Evolutionary conservation across 352 stramenopile genomes (phyloP).

Genomic region (Thalassiosira ordinaria): DNA sequence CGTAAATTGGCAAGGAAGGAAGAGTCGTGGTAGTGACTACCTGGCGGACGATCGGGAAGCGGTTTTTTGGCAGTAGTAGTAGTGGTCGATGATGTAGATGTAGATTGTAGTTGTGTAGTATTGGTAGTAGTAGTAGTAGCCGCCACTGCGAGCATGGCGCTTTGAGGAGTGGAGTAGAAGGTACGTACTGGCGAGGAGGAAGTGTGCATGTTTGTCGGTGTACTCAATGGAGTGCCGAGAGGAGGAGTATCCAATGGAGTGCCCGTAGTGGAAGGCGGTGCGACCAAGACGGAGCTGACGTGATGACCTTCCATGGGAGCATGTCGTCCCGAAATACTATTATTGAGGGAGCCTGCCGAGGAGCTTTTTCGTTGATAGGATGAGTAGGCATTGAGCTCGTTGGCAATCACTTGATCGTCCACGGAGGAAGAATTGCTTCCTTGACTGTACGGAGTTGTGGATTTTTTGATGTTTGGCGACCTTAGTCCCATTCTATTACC

Average conservation of each 20-base stretch:
- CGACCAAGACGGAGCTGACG: background rate
- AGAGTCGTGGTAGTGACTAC: conserved; percentile 1
- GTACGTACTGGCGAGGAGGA: conserved; percentile 26
- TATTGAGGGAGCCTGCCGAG: background rate
- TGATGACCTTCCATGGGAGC: conserved; percentile 7
- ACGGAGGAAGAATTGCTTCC: conserved; percentile 1
- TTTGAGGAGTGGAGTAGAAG: conserved; percentile 34
- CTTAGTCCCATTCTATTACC: background rate
- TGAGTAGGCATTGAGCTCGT: conserved; percentile 11
- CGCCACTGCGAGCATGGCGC: conserved; percentile 24
- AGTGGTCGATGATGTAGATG: conserved; percentile 28
- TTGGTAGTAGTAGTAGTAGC: no score
- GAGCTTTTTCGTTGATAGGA: background rate
- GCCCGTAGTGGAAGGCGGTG: background rate
- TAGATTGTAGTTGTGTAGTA: no score
- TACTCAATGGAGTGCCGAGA: background rate
- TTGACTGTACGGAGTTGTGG: background rate
- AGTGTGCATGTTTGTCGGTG: conserved; percentile 10
- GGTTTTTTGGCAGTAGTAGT: no score
- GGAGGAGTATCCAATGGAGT: background rate
- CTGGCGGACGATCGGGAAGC: no score
- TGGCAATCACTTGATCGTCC: conserved; percentile 16
- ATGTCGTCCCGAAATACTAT: conserved; percentile 9
- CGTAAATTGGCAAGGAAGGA: conserved; percentile 7
- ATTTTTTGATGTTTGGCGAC: conserved; percentile 3